These are phyloP conservation scores for Camillea tinctor DNA, from an alignment of 2,329 filamentous ascomycete species.

Conservation along the genomic window DNA sequence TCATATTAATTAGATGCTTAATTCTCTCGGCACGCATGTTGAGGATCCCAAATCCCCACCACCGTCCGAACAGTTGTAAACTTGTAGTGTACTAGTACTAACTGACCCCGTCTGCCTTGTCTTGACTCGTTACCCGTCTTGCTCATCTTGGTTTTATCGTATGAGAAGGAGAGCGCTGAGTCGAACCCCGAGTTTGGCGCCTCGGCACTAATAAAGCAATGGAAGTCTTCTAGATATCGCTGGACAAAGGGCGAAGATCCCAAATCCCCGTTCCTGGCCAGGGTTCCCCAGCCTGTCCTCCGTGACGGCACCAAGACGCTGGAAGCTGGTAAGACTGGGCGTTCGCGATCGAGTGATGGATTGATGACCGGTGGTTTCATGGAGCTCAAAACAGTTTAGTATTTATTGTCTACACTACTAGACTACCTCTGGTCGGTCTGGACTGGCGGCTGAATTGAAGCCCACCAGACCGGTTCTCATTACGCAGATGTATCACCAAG, in stretches of 20 bases:
- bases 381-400: background rate
- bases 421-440: too few relatives aligned
- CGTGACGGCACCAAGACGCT: background rate
- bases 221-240: background rate
- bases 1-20: too few relatives aligned
- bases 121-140: background rate
- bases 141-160: background rate
- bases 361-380: conserved; percentile 1
- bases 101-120: too few relatives aligned
- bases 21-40: too few relatives aligned
- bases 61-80: too few relatives aligned
- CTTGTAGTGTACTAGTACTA: too few relatives aligned
- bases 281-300: background rate
- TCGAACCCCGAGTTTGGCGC: background rate
- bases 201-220: background rate
- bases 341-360: background rate
- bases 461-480: background rate
- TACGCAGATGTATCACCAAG: background rate
- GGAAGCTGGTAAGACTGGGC: background rate
- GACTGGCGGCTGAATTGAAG: conserved; percentile 1
- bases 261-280: background rate
- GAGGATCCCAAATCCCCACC: too few relatives aligned
- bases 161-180: background rate
- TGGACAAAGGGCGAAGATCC: background rate
- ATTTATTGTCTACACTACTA: background rate